Conservation (phyloP, 2,329 filamentous ascomycete genomes). For the Aspergillus bombycis region DNA sequence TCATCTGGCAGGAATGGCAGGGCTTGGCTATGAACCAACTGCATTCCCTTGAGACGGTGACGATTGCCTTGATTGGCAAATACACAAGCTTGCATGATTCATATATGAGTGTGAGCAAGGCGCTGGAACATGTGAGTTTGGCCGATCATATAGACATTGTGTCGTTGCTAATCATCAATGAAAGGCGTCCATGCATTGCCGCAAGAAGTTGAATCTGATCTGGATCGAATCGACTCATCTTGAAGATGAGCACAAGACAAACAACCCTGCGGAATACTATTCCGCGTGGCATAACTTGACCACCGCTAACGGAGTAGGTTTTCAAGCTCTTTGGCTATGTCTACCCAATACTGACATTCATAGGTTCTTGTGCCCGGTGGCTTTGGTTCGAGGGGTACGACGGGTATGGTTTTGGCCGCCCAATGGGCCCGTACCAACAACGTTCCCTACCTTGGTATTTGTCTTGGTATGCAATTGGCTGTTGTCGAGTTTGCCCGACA, state of each 20-base stretch:
- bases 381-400: conserved; percentile 78
- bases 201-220: conserved; percentile 74
- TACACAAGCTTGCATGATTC: conserved; percentile 84
- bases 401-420: conserved; percentile 88
- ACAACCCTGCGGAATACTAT: conserved; percentile 74
- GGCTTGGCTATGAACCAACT: conserved; percentile 68
- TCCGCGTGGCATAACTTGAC: conserved; percentile 82
- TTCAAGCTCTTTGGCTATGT: conserved; percentile 50
- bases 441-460: conserved; percentile 84
- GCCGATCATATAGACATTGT: no score
- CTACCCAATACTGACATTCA: neutral
- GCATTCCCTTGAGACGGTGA: conserved; percentile 68
- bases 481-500: conserved; percentile 87
- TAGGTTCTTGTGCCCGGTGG: conserved; percentile 55
- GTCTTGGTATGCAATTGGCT: conserved; percentile 89
- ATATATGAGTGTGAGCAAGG: conserved; percentile 82
- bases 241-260: conserved; percentile 65
- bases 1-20: conserved; percentile 81
- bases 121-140: conserved; percentile 71
- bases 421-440: conserved; percentile 83
- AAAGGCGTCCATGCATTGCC: conserved; percentile 75
- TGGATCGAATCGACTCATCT: conserved; percentile 87
- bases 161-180: neutral
- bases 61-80: conserved; percentile 89
- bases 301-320: conserved; percentile 57